Conservation (phyloP, 495 filamentous ascomycete genomes). For the Cenococcum geophilum region DNA sequence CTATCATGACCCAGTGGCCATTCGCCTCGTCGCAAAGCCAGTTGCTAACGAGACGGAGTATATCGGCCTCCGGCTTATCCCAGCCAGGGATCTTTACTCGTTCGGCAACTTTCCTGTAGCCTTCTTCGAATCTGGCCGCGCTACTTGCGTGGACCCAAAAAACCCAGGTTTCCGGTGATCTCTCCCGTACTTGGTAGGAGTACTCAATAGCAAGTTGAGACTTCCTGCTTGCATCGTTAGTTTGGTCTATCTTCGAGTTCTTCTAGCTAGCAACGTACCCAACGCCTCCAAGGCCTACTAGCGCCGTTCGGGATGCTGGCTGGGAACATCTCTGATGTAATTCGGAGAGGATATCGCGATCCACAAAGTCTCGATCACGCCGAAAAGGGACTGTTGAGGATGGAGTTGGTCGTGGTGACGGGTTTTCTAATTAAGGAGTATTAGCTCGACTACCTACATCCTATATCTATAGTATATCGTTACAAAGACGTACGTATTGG, state of each 20-base stretch:
- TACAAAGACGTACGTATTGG: slow-evolving; percentile 6
- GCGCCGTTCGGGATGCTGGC: slow-evolving; percentile 20
- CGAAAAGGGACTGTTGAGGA: slow-evolving; percentile 35
- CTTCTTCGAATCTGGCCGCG: slow-evolving; percentile 26
- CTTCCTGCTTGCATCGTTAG: slow-evolving; percentile 39
- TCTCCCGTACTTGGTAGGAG: slow-evolving; percentile 37
- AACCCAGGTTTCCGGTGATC: slow-evolving; percentile 21
- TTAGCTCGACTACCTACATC: not conserved
- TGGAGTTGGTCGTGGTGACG: not conserved
- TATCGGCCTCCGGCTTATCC: slow-evolving; percentile 5
- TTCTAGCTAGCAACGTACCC: slow-evolving; percentile 36
- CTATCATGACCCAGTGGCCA: slow-evolving; percentile 2
- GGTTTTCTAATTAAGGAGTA: slow-evolving; percentile 2
- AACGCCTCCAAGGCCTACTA: slow-evolving; percentile 40
- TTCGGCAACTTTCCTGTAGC: slow-evolving; percentile 23
- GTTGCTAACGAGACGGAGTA: not conserved
- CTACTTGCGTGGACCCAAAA: slow-evolving; percentile 32
- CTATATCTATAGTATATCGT: slow-evolving; percentile 1
- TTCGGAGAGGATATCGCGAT: slow-evolving; percentile 36
- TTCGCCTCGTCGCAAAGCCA: slow-evolving; percentile 6
- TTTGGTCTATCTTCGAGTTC: not conserved
- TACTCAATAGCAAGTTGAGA: slow-evolving; percentile 50
- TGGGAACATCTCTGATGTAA: slow-evolving; percentile 33
- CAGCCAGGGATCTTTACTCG: slow-evolving; percentile 7
- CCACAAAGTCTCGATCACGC: slow-evolving; percentile 40